Conservation (phyloP, 306 rosid species). For the Begonia loranthoides region DNA sequence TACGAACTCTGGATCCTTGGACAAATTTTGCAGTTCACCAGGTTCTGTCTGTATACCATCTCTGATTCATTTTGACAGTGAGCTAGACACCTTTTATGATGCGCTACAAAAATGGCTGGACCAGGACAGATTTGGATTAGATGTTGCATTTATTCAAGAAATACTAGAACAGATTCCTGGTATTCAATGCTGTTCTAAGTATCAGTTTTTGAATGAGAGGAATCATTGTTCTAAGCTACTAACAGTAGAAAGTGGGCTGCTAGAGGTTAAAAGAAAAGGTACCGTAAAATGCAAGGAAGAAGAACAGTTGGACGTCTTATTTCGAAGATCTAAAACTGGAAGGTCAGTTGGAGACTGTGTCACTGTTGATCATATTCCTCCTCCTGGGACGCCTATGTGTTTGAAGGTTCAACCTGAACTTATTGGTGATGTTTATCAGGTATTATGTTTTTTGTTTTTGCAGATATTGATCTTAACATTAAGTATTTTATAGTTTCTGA, state of each 20-base stretch:
- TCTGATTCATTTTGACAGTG: constrained; percentile 29
- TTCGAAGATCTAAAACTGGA: constrained; percentile 37
- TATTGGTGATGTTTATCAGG: constrained; percentile 88
- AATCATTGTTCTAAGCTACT: constrained; percentile 30
- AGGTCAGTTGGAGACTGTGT: constrained; percentile 23
- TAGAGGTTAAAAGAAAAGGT: constrained; percentile 36
- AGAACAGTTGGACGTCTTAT: constrained; percentile 33
- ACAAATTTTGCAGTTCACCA: constrained; percentile 46
- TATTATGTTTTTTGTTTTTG: constrained; percentile 12
- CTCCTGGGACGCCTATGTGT: constrained; percentile 77
- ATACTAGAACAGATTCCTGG: constrained; percentile 70
- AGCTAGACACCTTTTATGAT: constrained; percentile 23
- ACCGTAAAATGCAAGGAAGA: constrained; percentile 39
- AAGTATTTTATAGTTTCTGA: not conserved
- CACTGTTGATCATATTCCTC: constrained; percentile 41
- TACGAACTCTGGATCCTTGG: constrained; percentile 24
- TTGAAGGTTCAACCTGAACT: constrained; percentile 50
- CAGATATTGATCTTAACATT: constrained; percentile 7
- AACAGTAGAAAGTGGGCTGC: constrained; percentile 73
- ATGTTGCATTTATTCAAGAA: constrained; percentile 87
- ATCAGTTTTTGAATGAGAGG: constrained; percentile 48
- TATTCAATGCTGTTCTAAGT: constrained; percentile 34
- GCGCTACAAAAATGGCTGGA: constrained; percentile 63
- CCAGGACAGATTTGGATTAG: constrained; percentile 92
- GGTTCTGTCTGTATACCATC: constrained; percentile 34